phyloP scores from a whole-genome alignment of 2,329 filamentous ascomycete species.

The Ceratocystiopsis brevicomis region DNA sequence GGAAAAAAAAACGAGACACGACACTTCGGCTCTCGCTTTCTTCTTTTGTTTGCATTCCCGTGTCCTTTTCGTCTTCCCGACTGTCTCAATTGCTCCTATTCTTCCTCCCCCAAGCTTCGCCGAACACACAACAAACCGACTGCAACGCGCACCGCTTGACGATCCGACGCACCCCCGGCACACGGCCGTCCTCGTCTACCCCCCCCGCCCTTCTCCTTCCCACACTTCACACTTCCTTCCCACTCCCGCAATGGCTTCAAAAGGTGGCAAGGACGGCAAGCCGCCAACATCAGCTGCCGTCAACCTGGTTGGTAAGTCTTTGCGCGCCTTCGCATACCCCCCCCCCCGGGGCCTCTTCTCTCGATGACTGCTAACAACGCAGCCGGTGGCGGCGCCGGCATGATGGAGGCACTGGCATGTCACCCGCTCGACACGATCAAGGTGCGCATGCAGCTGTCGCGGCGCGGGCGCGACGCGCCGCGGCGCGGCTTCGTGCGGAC shows the following conservation, averaged over 20 bases:
- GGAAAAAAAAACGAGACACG: too few relatives aligned
- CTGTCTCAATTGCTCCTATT: not conserved
- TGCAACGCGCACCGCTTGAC: too few relatives aligned
- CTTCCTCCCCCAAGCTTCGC: not conserved
- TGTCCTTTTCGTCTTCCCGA: not conserved
- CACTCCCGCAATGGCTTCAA: slow-evolving; percentile 19
- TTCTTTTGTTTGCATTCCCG: not conserved
- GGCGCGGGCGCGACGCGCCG: slow-evolving; percentile 66
- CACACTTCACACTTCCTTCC: not conserved
- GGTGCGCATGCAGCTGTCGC: slow-evolving; percentile 96
- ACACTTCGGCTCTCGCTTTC: not conserved
- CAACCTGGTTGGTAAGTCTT: slow-evolving; percentile 63
- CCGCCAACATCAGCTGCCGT: slow-evolving; percentile 65
- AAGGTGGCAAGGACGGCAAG: slow-evolving; percentile 26
- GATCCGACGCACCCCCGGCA: too few relatives aligned
- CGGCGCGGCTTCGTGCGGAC: slow-evolving; percentile 77
- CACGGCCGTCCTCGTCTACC: not conserved
- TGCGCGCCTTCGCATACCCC: too few relatives aligned
- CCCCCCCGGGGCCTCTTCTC: not conserved
- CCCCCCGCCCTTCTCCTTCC: not conserved
- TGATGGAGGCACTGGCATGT: slow-evolving; percentile 96
- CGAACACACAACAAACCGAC: too few relatives aligned
- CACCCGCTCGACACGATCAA: slow-evolving; percentile 97
- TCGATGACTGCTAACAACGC: slow-evolving; percentile 2
- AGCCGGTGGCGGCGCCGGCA: slow-evolving; percentile 93